Evolutionary conservation across 2,329 filamentous ascomycete species (phyloP).

Genomic region (Aspergillus fijiensis): DNA sequence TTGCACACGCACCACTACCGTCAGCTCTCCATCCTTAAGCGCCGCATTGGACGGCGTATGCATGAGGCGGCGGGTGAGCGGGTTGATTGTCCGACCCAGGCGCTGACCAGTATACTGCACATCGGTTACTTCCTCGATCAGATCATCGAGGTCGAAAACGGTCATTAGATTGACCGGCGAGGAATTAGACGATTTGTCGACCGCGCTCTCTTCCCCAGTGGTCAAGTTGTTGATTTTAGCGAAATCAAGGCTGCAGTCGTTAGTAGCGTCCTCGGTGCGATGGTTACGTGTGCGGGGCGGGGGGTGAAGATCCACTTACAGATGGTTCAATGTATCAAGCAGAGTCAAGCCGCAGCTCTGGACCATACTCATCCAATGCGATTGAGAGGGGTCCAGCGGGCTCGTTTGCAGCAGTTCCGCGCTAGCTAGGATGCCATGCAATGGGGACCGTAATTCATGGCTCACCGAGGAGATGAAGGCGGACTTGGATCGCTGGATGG

Average conservation of each 20-base stretch:
- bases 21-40: conserved; percentile 3
- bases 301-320: conserved; percentile 9
- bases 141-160: conserved; percentile 27
- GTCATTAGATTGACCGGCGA: conserved; percentile 18
- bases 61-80: background rate
- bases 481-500: conserved; percentile 47
- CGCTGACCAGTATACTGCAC: conserved; percentile 24
- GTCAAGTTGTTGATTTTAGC: conserved; percentile 30
- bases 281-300: background rate
- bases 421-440: conserved; percentile 48
- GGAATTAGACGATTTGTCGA: background rate
- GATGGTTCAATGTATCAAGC: conserved; percentile 45
- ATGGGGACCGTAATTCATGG: conserved; percentile 50
- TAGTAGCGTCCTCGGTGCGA: background rate
- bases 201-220: conserved; percentile 6
- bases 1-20: conserved; percentile 19
- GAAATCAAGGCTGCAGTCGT: conserved; percentile 23
- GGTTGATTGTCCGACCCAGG: conserved; percentile 4
- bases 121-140: conserved; percentile 28
- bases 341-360: conserved; percentile 53
- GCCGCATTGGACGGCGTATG: background rate
- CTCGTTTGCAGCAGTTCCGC: conserved; percentile 50
- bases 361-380: conserved; percentile 45
- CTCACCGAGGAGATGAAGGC: conserved; percentile 54
- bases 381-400: conserved; percentile 37